These are phyloP conservation scores for Acephala macrosclerotiorum DNA, from an alignment of 2,329 filamentous ascomycete species.

Conservation along the genomic window DNA sequence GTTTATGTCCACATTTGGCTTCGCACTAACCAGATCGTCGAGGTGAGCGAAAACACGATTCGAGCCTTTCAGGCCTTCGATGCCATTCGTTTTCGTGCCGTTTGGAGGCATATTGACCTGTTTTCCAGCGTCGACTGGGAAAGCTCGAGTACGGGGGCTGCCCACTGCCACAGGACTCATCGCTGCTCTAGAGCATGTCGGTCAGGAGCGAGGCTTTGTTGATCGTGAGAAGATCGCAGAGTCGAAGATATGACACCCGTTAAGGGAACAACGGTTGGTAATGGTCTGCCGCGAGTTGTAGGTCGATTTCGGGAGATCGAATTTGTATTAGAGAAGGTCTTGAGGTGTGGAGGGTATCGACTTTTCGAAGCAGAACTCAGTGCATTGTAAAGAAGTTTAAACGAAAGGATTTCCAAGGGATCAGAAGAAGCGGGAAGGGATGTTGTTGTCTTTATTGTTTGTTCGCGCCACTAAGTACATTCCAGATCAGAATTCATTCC, in stretches of 20 bases:
- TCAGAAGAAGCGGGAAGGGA: neutral
- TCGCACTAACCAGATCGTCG: conserved; percentile 50
- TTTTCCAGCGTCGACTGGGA: conserved; percentile 36
- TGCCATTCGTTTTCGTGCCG: conserved; percentile 24
- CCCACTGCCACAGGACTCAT: conserved; percentile 44
- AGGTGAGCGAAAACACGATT: conserved; percentile 49
- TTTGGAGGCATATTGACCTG: conserved; percentile 33
- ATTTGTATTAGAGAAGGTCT: conserved; percentile 2
- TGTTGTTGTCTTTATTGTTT: conserved; percentile 11
- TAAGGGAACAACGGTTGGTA: neutral
- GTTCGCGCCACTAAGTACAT: neutral
- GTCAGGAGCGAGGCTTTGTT: neutral
- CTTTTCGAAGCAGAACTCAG: neutral
- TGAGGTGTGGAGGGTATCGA: neutral
- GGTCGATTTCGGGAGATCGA: neutral
- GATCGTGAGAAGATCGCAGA: neutral
- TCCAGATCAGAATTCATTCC: neutral
- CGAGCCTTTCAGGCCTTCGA: conserved; percentile 31
- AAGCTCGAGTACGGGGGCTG: conserved; percentile 34
- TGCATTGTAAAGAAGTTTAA: conserved; percentile 2
- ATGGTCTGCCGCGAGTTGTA: neutral
- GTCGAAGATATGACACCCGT: neutral
- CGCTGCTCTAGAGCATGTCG: conserved; percentile 18
- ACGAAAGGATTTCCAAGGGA: neutral
- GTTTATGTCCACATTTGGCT: conserved; percentile 42